phyloP scores from a whole-genome alignment of 495 filamentous ascomycete species.

The Rostrohypoxylon terebratum region DNA sequence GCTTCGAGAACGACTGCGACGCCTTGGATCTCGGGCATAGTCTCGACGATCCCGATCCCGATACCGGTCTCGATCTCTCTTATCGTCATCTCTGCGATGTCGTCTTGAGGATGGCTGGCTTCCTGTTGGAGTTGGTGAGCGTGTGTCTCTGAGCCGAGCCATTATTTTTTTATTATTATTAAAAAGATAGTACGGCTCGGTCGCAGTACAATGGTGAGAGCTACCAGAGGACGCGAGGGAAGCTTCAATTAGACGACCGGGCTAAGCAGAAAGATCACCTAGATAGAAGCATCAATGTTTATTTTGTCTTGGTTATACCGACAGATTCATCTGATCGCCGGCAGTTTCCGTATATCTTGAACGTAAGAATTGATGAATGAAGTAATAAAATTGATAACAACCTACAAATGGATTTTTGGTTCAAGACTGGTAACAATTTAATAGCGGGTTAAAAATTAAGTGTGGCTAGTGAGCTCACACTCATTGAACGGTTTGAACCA shows the following conservation, averaged over 20 bases:
- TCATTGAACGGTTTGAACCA: background rate
- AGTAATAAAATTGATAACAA: background rate
- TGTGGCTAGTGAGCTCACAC: conserved; percentile 20
- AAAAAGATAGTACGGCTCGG: conserved; percentile 48
- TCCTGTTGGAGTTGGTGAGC: conserved; percentile 96
- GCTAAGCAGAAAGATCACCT: conserved; percentile 41
- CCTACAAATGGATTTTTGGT: background rate
- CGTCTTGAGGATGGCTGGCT: conserved; percentile 81
- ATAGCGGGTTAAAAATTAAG: conserved; percentile 13
- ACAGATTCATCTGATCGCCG: background rate
- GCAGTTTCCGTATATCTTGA: background rate
- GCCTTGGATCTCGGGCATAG: conserved; percentile 67
- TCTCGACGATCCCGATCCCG: conserved; percentile 68
- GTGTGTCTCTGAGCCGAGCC: conserved; percentile 91
- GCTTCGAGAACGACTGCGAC: conserved; percentile 76
- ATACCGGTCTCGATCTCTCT: conserved; percentile 69
- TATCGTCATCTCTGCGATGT: conserved; percentile 79
- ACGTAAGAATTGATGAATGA: conserved; percentile 13
- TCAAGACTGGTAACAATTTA: background rate
- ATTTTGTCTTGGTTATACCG: background rate
- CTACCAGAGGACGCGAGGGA: conserved; percentile 51
- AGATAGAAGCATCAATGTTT: conserved; percentile 21
- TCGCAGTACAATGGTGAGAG: conserved; percentile 54
- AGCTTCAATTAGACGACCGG: conserved; percentile 44
- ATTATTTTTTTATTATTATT: conserved; percentile 74